These are phyloP conservation scores for Termitomyces bulborhizus DNA, from an alignment of 768 basidiomycete species.

Conservation along the genomic window DNA sequence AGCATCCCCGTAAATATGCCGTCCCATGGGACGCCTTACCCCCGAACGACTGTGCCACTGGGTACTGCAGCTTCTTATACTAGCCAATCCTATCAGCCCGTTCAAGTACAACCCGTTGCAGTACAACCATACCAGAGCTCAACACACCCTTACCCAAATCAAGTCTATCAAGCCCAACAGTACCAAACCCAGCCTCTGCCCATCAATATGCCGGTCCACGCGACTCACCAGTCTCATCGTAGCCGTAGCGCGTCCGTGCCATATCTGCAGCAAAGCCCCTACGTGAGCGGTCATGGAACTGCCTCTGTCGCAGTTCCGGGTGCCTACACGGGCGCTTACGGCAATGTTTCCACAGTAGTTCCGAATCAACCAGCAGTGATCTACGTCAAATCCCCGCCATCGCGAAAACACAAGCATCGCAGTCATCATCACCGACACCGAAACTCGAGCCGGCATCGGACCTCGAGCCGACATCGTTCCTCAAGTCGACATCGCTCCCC, in stretches of 20 bases:
- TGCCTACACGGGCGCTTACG: conserved; percentile 18
- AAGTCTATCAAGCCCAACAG: neutral
- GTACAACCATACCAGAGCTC: neutral
- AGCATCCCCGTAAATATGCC: conserved; percentile 16
- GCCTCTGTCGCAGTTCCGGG: conserved; percentile 9
- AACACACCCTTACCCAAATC: neutral
- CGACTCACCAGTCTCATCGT: conserved; percentile 18
- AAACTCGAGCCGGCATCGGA: neutral
- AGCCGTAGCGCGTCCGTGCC: conserved; percentile 30
- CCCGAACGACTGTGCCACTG: conserved; percentile 15
- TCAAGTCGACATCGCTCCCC: neutral
- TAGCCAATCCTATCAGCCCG: conserved; percentile 1
- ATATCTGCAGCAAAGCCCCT: conserved; percentile 21
- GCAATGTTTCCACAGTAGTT: conserved; percentile 11
- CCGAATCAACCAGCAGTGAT: conserved; percentile 21
- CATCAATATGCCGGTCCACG: conserved; percentile 17
- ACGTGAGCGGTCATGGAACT: conserved; percentile 16
- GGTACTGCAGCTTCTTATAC: conserved; percentile 21
- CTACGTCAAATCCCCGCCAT: conserved; percentile 17
- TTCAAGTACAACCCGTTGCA: neutral
- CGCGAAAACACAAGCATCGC: conserved; percentile 24
- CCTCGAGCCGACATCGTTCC: neutral
- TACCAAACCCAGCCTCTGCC: conserved; percentile 12
- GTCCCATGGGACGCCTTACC: conserved; percentile 20
- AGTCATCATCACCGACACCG: conserved; percentile 9